Base-by-base conservation (phyloP, 108 stramenopile genomes). In the Cyclotella cryptica region DNA sequence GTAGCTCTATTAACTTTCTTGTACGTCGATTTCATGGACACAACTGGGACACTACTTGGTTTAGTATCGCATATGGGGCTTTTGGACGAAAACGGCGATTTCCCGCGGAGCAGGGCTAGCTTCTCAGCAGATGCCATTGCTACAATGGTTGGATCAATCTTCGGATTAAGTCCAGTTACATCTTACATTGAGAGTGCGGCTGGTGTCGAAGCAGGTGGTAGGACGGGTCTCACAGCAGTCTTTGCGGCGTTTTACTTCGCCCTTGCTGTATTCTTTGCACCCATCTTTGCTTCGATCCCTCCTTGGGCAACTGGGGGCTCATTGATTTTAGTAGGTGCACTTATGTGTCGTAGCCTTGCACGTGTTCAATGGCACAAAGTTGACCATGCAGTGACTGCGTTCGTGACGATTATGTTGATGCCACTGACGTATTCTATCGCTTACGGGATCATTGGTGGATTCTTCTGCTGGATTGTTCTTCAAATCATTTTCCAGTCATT, bases 261-360 rank as follows among this genome's bases (percentile, higher is more conserved):
- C 54, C 22, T 91, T 30, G 71, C 76, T 18, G 69, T 91, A 21
- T 91, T 91, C 84, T 89, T 96, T 79, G 92, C 93, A 17, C 96
- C 96, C 2, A 84, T 94, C 45, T 75, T 96, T 60, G 90, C 91
- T 55, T 75, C 79, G 41, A 90, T 96, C 57, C 96, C 96, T 21
- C 75, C 88, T 10, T 88, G 90, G 88, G 96, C 96, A 29, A 94
- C 88, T 27, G 93, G 92, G 12, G 90, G 90, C 13, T 86, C 91
- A n/a, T 59, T 93, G 46, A 86, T 96, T 43, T 73, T 93, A 65
- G 90, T 94, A 15, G 93, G 93, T 14, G 69, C 87, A 27, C 65
- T 94, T 27, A 93, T 93, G 92, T 81, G 83, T 40, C 73, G 83
- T 21, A 69, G 78, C 65, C 69, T 89, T 29, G 69, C 69, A 46